These are phyloP conservation scores for Podospora australis DNA, from an alignment of 495 filamentous ascomycete species.

Conservation along the genomic window DNA sequence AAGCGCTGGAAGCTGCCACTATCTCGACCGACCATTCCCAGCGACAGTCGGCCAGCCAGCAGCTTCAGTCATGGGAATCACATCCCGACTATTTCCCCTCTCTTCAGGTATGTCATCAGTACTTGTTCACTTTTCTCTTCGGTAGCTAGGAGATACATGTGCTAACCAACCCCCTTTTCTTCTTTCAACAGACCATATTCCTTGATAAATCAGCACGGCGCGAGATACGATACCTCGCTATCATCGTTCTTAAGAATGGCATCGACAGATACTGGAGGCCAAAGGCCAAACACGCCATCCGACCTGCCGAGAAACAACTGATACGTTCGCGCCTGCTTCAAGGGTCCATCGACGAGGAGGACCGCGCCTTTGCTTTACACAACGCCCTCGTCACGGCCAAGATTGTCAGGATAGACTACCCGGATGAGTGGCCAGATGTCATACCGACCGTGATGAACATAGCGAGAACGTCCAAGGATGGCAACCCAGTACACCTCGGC, in stretches of 20 bases:
- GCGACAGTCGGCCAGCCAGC: conserved; percentile 71
- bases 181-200: conserved; percentile 56
- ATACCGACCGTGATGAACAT: conserved; percentile 53
- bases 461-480: conserved; percentile 44
- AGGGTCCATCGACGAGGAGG: conserved; percentile 66
- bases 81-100: conserved; percentile 66
- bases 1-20: conserved; percentile 65
- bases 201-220: conserved; percentile 66
- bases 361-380: conserved; percentile 67
- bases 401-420: conserved; percentile 82
- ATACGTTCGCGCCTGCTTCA: conserved; percentile 69
- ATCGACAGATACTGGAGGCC: conserved; percentile 91
- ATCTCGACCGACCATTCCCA: conserved; percentile 66
- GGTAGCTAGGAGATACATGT: neutral
- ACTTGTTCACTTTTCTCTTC: neutral
- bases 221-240: conserved; percentile 76
- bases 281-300: conserved; percentile 61
- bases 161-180: neutral
- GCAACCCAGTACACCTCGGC: conserved; percentile 50
- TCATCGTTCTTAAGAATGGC: conserved; percentile 92
- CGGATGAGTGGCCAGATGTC: conserved; percentile 67
- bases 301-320: conserved; percentile 62
- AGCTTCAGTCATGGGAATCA: conserved; percentile 81
- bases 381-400: conserved; percentile 85
- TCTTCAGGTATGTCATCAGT: conserved; percentile 56